phyloP scores from a whole-genome alignment of 805 yeast species.

The Yamadazyma insecticola region DNA sequence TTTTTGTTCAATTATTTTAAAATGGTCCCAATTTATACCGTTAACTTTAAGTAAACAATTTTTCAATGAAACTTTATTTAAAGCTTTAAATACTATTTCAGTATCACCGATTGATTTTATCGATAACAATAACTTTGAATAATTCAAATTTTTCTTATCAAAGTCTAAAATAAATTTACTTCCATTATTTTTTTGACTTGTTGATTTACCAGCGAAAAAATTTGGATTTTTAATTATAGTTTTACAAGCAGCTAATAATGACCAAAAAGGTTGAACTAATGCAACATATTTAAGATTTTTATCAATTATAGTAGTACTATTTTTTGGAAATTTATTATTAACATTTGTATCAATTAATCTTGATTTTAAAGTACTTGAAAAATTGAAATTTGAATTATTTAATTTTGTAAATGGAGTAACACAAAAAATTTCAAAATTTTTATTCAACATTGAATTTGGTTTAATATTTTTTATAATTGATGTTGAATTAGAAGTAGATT shows the following conservation, averaged over 20 bases:
- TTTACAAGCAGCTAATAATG: conserved; percentile 36
- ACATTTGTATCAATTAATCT: too few species aligned
- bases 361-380: not conserved
- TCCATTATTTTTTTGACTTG: conserved; percentile 20
- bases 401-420: conserved; percentile 8
- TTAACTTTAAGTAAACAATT: conserved; percentile 23
- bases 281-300: conserved; percentile 8
- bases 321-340: too few species aligned
- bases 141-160: not conserved
- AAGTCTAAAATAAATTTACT: conserved; percentile 13
- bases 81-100: conserved; percentile 22
- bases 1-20: conserved; percentile 12
- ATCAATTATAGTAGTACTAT: conserved; percentile 10
- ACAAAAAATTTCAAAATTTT: conserved; percentile 12
- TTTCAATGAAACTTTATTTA: conserved; percentile 9
- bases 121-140: conserved; percentile 1
- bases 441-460: conserved; percentile 8
- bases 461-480: conserved; percentile 3
- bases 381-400: conserved; percentile 1
- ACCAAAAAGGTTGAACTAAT: conserved; percentile 38
- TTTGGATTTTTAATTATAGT: conserved; percentile 23
- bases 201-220: conserved; percentile 27
- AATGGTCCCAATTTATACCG: conserved; percentile 29
- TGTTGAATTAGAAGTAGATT: conserved; percentile 6
- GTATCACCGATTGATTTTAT: conserved; percentile 26